Evolutionary conservation across 306 rosid species (phyloP).

Genomic region (Gastrolobium villosum): DNA sequence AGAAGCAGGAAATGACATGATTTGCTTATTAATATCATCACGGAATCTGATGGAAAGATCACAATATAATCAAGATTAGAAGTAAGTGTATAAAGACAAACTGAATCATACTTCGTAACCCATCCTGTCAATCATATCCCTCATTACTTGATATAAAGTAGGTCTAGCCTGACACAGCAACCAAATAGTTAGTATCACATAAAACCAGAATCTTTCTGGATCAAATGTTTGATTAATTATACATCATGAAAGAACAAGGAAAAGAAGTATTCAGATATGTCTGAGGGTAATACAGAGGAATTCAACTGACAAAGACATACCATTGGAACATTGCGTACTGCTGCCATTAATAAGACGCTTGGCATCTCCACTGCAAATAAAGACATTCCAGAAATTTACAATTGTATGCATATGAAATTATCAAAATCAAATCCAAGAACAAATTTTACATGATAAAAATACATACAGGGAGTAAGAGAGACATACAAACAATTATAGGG

Average conservation of each 20-base stretch:
- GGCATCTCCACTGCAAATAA: constrained; percentile 96
- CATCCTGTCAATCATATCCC: constrained; percentile 95
- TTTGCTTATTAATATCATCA: constrained; percentile 39
- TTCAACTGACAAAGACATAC: constrained; percentile 59
- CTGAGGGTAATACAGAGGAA: constrained; percentile 7
- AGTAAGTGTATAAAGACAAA: constrained; percentile 24
- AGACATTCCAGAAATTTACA: constrained; percentile 50
- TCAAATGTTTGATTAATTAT: constrained; percentile 15
- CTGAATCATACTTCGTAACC: constrained; percentile 82
- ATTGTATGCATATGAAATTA: constrained; percentile 19
- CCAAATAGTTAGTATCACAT: constrained; percentile 41
- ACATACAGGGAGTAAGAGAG: constrained; percentile 17
- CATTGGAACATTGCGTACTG: constrained; percentile 90
- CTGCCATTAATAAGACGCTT: constrained; percentile 90
- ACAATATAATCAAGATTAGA: constrained; percentile 34
- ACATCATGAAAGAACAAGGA: neutral
- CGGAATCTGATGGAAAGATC: constrained; percentile 9
- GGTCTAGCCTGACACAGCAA: constrained; percentile 86
- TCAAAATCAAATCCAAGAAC: constrained; percentile 28
- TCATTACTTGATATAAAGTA: constrained; percentile 91
- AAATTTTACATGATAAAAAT: neutral
- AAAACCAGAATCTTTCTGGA: constrained; percentile 26
- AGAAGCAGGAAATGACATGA: constrained; percentile 39
- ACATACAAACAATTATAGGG: constrained; percentile 98
- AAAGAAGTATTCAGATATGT: constrained; percentile 19